These are phyloP conservation scores for Amylostereum areolatum DNA, from an alignment of 1,284 basidiomycete genomes.

Conservation along the genomic window DNA sequence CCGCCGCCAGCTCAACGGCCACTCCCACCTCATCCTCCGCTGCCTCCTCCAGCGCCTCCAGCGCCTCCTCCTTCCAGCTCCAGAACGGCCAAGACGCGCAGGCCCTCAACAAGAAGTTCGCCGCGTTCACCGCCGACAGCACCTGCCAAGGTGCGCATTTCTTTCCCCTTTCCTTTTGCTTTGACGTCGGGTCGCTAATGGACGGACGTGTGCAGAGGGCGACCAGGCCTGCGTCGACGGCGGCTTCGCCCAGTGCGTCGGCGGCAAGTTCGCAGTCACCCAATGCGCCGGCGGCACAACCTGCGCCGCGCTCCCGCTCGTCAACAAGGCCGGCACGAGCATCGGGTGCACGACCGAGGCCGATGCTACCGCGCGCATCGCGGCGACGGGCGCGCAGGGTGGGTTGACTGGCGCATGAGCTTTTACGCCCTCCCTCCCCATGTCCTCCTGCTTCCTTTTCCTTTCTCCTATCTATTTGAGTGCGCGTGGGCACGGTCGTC, in stretches of 20 bases:
- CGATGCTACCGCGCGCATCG: slow-evolving; percentile 48
- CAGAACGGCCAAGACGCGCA: slow-evolving; percentile 33
- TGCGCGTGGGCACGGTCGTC: too few relatives aligned
- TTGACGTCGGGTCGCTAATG: not conserved
- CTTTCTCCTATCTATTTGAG: too few relatives aligned
- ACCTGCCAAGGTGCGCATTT: slow-evolving; percentile 29
- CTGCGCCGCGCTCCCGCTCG: slow-evolving; percentile 55
- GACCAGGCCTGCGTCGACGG: slow-evolving; percentile 30
- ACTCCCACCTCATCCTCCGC: slow-evolving; percentile 6
- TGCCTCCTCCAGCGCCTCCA: slow-evolving; percentile 11
- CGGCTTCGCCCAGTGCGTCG: slow-evolving; percentile 37
- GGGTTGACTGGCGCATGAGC: slow-evolving; percentile 9
- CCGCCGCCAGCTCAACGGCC: slow-evolving; percentile 1
- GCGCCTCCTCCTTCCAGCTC: slow-evolving; percentile 23
- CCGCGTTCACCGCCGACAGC: slow-evolving; percentile 31
- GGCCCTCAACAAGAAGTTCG: slow-evolving; percentile 42
- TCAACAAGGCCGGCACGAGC: slow-evolving; percentile 49
- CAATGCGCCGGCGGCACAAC: slow-evolving; percentile 32
- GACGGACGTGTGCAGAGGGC: too few relatives aligned
- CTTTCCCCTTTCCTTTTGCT: not conserved
- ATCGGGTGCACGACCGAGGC: slow-evolving; percentile 46
- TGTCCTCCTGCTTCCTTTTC: too few relatives aligned
- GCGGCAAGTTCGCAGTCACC: slow-evolving; percentile 35
- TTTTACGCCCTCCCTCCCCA: too few relatives aligned
- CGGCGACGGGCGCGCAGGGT: slow-evolving; percentile 41